Evolutionary conservation across 2,329 filamentous ascomycete species (phyloP).

Genomic region (Apiospora koreana): DNA sequence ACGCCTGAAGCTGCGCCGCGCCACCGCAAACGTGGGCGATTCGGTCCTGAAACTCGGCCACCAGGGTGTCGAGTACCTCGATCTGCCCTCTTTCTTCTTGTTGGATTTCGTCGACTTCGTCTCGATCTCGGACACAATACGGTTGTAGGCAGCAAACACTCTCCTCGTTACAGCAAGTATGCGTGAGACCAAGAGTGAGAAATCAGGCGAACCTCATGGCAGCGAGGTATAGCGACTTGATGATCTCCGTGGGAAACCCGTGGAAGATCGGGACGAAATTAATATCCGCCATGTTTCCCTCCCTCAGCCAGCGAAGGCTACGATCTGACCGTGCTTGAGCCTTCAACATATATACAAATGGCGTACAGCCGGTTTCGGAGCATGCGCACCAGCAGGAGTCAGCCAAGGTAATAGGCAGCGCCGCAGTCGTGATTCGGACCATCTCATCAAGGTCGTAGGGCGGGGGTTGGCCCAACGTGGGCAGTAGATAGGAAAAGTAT

Average conservation of each 20-base stretch:
- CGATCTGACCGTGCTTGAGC: too few species aligned
- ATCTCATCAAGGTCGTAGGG: too few species aligned
- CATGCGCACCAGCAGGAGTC: conserved; percentile 8
- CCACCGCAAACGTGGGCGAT: neutral
- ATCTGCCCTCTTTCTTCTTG: neutral
- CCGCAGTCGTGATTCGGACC: neutral
- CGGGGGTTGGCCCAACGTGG: too few species aligned
- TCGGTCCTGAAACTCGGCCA: neutral
- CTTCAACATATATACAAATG: conserved; percentile 9
- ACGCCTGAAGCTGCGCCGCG: neutral
- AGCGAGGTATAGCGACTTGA: neutral
- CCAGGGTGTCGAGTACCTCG: neutral
- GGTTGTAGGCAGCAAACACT: neutral
- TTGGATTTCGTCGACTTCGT: conserved; percentile 2
- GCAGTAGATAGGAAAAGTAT: too few species aligned
- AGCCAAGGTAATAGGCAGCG: neutral
- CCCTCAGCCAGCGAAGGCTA: too few species aligned
- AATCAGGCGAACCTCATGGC: neutral
- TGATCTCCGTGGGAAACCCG: neutral
- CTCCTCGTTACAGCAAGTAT: neutral
- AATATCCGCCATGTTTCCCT: too few species aligned
- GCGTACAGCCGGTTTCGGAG: neutral
- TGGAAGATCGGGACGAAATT: too few species aligned
- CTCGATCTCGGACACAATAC: neutral
- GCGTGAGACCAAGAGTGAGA: neutral